A percentile compares a stretch with the other conserved stretches of the same genome.
phyloP scores from a whole-genome alignment of 208 protist genomes.

The Crithidia brevicula region DNA sequence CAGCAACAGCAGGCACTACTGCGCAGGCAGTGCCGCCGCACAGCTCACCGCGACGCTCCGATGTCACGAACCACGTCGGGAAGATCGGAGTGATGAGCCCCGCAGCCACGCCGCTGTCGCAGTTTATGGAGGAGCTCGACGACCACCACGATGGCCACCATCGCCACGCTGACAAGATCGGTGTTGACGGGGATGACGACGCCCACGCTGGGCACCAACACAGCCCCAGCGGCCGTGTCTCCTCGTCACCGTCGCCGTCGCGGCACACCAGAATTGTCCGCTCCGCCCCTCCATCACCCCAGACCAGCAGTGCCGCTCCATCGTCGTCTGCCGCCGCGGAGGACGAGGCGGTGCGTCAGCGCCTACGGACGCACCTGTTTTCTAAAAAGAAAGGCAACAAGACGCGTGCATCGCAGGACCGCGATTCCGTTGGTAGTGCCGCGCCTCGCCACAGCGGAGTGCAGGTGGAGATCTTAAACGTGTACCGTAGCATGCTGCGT shows the following conservation, averaged over 20 bases:
- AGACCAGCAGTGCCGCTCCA: not conserved
- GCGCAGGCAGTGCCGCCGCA: not conserved
- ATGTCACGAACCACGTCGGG: conserved; percentile 63
- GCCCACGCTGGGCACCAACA: not conserved
- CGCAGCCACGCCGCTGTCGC: conserved; percentile 19
- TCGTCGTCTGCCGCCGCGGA: not conserved
- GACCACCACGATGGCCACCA: not conserved
- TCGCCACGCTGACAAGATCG: not conserved
- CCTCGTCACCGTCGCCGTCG: not conserved
- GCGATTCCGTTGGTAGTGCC: not conserved
- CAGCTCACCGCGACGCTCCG: not conserved
- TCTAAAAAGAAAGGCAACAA: not conserved
- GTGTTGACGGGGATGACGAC: not conserved
- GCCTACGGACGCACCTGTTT: conserved; percentile 25
- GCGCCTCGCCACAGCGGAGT: conserved; percentile 70
- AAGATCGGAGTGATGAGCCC: conserved; percentile 63
- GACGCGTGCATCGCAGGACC: not conserved
- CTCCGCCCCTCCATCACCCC: not conserved
- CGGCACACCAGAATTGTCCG: conserved; percentile 2
- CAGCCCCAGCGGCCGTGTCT: not conserved
- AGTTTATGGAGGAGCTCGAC: conserved; percentile 23
- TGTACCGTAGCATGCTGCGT: conserved; percentile 74
- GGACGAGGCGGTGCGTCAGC: conserved; percentile 22
- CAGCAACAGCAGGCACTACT: not conserved
- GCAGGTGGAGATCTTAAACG: conserved; percentile 70